Base-by-base conservation (phyloP, 768 basidiomycete genomes). In the Calocera cornea region DNA sequence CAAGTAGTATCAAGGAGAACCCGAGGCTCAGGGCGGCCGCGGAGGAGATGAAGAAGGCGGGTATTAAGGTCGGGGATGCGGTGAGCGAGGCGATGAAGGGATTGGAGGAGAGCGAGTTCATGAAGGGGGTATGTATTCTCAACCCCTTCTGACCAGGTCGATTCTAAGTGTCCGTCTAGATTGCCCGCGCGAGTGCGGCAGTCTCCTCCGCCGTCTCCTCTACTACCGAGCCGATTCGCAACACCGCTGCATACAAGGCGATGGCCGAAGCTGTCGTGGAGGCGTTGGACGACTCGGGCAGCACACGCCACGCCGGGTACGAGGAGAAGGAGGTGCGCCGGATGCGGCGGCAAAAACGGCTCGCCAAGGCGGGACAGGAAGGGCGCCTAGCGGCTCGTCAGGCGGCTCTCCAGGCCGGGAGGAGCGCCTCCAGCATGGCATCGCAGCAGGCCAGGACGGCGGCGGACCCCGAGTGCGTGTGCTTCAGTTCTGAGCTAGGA, bases 141-240 rank as follows among this genome's bases (percentile, higher is more conserved):
- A 36, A 22, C 41, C 22, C 14, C 50, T 22, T 5, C 34, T 60
- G n/a, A 5, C 7, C 14, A 14, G 36, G 14, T 5, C 31, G 14
- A 31, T 19, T 29, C 19, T 60, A 60, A 60, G 5, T 5, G 8
- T 64, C 54, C 54, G 63, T 24, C 50, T 70, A 95, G 92, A 88
- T 98, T 68, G 88, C 91, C 7, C 83, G 84, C 71, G 92, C 94
- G 1, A 90, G 92, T 0, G 84, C 87, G 17, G 90, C 92, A 5
- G 86, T 95, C 67, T 93, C 94, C 7, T 85, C 81, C 11, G 90
- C 90, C 5, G 92, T 95, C 63, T 87, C 87, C 60, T 86, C 87
- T 50, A 90, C 92, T 16, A 97, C 97, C 1, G 94, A 95, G 69
- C 95, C 95, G n/a, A 89, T 99, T 69, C 88, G 97, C 47, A 93